A percentile compares a stretch with the other conserved stretches of the same genome.
Evolutionary conservation across 495 filamentous ascomycete genomes (phyloP).

Genomic region (Podospora bellae-mahoneyi): DNA sequence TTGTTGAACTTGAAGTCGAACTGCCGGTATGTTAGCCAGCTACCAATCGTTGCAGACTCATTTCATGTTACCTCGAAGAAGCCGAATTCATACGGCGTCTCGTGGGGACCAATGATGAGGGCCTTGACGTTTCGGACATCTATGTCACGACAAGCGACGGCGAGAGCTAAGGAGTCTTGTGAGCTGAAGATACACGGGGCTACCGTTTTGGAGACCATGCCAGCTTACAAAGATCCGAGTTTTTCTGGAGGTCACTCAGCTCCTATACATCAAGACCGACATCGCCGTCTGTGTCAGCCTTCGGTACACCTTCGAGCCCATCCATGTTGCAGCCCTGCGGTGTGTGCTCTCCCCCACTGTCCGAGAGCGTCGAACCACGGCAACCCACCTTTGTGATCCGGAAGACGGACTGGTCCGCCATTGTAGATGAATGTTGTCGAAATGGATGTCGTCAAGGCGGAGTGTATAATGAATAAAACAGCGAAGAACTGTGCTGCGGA

Average conservation of each 20-base stretch:
- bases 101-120: conserved; percentile 86
- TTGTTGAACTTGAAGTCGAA: conserved; percentile 65
- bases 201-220: not conserved
- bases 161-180: conserved; percentile 58
- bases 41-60: not conserved
- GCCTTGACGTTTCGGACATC: conserved; percentile 88
- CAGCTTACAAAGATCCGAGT: conserved; percentile 71
- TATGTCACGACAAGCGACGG: conserved; percentile 77
- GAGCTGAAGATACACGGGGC: not conserved
- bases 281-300: not conserved
- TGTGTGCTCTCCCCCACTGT: conserved; percentile 1
- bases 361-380: conserved; percentile 16
- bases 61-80: conserved; percentile 74
- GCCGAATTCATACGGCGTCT: conserved; percentile 94
- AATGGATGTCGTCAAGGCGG: conserved; percentile 11
- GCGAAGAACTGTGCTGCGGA: not conserved
- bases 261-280: conserved; percentile 52
- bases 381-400: conserved; percentile 71
- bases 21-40: conserved; percentile 40
- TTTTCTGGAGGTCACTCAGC: conserved; percentile 76
- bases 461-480: not conserved
- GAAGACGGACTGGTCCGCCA: conserved; percentile 82
- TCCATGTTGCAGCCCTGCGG: conserved; percentile 30
- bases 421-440: conserved; percentile 28
- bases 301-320: conserved; percentile 18